phyloP scores from a whole-genome alignment of 2,329 filamentous ascomycete species.

The Aureobasidium sp. region DNA sequence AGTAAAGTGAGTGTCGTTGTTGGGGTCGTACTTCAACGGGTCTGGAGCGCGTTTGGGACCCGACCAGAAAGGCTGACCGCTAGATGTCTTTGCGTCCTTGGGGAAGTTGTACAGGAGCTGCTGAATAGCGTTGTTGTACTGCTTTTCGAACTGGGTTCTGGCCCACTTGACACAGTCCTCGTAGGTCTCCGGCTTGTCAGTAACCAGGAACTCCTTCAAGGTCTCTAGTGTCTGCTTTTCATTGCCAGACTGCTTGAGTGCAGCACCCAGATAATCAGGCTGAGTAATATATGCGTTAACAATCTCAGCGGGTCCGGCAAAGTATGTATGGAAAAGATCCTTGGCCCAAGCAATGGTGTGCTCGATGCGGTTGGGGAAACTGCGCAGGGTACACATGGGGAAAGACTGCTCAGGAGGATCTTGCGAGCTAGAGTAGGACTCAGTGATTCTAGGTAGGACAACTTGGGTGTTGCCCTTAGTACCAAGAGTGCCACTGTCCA shows the following conservation, averaged over 20 bases:
- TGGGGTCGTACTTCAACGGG: conserved; percentile 77
- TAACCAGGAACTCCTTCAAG: conserved; percentile 82
- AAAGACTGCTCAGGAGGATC: conserved; percentile 98
- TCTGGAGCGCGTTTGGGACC: conserved; percentile 95
- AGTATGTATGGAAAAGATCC: conserved; percentile 89
- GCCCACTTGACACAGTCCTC: conserved; percentile 98
- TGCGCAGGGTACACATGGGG: conserved; percentile 95
- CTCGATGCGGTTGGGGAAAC: conserved; percentile 97
- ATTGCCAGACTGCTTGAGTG: conserved; percentile 86
- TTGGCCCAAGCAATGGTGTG: conserved; percentile 98
- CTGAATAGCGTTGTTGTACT: conserved; percentile 94
- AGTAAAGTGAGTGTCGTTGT: conserved; percentile 77
- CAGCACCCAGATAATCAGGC: conserved; percentile 79
- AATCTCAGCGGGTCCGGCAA: conserved; percentile 87
- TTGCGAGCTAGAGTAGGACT: conserved; percentile 95
- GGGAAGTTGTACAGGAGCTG: conserved; percentile 96
- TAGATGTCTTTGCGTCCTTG: conserved; percentile 82
- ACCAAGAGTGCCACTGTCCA: conserved; percentile 96
- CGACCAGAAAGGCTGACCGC: conserved; percentile 92
- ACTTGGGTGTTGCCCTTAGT: conserved; percentile 99
- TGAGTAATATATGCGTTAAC: conserved; percentile 86
- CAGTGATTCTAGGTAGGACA: conserved; percentile 80
- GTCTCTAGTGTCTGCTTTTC: conserved; percentile 91
- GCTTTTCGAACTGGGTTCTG: conserved; percentile 85
- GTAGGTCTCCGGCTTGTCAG: conserved; percentile 83